phyloP scores from a whole-genome alignment of 2,329 filamentous ascomycete species.

The Dichotomopilus funicola region DNA sequence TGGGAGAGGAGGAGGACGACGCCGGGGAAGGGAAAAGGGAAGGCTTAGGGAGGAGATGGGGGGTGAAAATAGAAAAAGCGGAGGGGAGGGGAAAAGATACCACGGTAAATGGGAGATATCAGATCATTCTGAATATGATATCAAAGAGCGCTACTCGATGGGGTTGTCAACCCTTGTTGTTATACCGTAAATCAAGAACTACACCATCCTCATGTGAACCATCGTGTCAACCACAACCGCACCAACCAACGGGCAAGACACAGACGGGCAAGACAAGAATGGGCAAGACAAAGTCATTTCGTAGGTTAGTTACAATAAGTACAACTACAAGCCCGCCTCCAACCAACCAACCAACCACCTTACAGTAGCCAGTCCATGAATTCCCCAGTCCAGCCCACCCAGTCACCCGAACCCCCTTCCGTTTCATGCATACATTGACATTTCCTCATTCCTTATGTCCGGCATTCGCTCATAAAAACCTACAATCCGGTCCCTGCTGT shows the following conservation, averaged over 20 bases:
- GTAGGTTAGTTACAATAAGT: slow-evolving; percentile 10
- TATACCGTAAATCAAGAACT: background rate
- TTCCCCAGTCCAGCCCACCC: no score
- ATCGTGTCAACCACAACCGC: no score
- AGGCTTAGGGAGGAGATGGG: slow-evolving; percentile 30
- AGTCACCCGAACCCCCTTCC: no score
- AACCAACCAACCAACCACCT: background rate
- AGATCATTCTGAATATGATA: background rate
- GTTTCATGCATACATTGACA: no score
- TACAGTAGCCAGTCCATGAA: no score
- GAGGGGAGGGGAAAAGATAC: background rate
- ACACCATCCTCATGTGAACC: no score
- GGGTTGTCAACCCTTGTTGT: background rate
- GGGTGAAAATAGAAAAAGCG: slow-evolving; percentile 2
- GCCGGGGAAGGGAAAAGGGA: slow-evolving; percentile 21
- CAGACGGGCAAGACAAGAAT: background rate
- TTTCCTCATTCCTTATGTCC: no score
- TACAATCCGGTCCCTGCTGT: no score
- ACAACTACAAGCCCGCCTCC: background rate
- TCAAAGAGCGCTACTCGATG: background rate
- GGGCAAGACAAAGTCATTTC: background rate
- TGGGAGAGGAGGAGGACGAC: slow-evolving; percentile 75
- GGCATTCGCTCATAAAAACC: no score
- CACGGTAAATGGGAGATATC: background rate
- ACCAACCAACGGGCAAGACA: no score